A percentile compares a stretch with the other conserved stretches of the same genome.
Conservation (phyloP, 345 rosid genomes). For the Microcos paniculata region DNA sequence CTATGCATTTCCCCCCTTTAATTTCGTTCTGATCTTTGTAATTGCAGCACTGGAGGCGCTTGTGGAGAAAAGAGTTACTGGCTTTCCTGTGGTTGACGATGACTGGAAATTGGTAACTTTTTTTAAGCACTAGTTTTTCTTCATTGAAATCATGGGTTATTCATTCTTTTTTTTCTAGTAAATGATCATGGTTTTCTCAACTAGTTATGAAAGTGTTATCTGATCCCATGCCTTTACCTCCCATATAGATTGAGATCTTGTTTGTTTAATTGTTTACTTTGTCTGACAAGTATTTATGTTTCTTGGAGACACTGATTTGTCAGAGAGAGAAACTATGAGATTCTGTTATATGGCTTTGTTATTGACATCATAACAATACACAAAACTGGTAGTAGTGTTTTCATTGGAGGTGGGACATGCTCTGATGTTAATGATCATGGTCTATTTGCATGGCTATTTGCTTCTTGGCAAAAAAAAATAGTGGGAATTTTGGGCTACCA, state of each 20-base stretch:
- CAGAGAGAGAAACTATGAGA: not conserved
- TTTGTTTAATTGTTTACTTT: not conserved
- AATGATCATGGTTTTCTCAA: not conserved
- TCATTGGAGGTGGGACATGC: not conserved
- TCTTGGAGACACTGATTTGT: not conserved
- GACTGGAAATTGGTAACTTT: conserved; percentile 77
- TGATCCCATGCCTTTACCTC: not conserved
- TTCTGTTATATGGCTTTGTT: not conserved
- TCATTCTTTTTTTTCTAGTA: not conserved
- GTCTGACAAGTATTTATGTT: not conserved
- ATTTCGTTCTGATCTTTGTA: not conserved
- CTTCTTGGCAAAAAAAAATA: not conserved
- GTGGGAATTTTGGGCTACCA: not conserved
- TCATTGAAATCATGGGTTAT: not conserved
- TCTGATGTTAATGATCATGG: not conserved
- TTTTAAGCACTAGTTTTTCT: not conserved
- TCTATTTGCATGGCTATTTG: not conserved
- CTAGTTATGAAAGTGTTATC: not conserved
- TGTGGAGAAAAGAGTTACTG: conserved; percentile 83
- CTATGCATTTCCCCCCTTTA: not conserved
- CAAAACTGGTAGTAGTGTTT: not conserved
- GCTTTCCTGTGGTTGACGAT: conserved; percentile 89
- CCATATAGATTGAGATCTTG: not conserved
- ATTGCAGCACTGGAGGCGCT: conserved; percentile 72
- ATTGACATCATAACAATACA: not conserved